phyloP scores from a whole-genome alignment of 257 asterid species.

The Fraxinus pennsylvanica region DNA sequence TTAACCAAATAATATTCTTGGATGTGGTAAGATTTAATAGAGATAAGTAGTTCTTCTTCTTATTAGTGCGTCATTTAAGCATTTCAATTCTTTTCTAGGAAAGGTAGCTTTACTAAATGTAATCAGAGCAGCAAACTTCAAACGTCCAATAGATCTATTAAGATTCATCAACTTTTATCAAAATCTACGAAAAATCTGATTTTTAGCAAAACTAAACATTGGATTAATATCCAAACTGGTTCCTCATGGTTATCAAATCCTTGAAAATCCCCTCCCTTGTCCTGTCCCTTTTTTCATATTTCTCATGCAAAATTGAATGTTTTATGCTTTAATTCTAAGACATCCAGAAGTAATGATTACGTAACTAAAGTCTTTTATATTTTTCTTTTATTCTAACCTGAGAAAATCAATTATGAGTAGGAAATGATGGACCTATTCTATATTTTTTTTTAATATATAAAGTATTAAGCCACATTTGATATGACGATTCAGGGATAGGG shows the following conservation, averaged over 20 bases:
- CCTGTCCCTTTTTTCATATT: not conserved
- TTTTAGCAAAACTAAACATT: too few species aligned
- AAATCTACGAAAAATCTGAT: too few species aligned
- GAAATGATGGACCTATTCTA: not conserved
- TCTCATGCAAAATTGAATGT: not conserved
- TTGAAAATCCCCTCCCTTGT: not conserved
- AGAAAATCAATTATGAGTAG: too few species aligned
- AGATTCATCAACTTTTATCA: too few species aligned
- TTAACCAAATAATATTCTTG: not conserved
- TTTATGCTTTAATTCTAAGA: not conserved
- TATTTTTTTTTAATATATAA: not conserved
- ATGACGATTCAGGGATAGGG: not conserved
- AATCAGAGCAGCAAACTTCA: not conserved
- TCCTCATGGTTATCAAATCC: not conserved
- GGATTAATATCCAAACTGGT: not conserved
- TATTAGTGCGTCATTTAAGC: not conserved
- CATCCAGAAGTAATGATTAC: not conserved
- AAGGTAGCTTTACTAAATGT: not conserved
- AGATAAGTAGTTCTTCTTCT: not conserved
- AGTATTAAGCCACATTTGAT: not conserved
- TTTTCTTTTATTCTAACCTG: not conserved
- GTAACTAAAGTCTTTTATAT: not conserved
- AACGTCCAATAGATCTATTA: too few species aligned
- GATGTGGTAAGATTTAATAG: not conserved
- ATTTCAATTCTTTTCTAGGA: not conserved